A percentile compares a stretch with the other conserved stretches of the same genome.
phyloP scores from a whole-genome alignment of 768 basidiomycete species.

The Tricholoma hemisulphureum region DNA sequence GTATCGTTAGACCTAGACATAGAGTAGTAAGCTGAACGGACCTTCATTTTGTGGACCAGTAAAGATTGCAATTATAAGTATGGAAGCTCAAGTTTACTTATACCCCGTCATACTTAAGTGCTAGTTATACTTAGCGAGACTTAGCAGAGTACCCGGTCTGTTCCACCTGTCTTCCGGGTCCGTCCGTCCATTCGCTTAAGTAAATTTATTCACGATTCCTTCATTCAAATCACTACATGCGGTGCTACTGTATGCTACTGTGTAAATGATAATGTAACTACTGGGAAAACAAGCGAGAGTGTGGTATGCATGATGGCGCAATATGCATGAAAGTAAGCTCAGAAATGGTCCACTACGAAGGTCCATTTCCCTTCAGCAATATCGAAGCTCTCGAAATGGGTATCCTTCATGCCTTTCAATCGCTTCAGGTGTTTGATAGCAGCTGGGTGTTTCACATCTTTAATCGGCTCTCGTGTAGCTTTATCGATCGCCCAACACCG shows the following conservation, averaged over 20 bases:
- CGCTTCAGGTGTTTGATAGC: conserved; percentile 75
- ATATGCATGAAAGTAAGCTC: conserved; percentile 18
- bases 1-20: conserved; percentile 8
- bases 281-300: conserved; percentile 1
- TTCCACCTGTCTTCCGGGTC: no score
- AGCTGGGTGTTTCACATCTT: conserved; percentile 69
- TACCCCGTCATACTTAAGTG: no score
- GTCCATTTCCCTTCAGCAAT: conserved; percentile 84
- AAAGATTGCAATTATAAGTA: conserved; percentile 5
- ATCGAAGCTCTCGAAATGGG: conserved; percentile 81
- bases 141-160: no score
- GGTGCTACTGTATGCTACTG: conserved; percentile 2
- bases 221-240: conserved; percentile 1
- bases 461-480: conserved; percentile 86
- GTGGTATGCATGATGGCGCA: neutral
- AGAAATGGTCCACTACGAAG: conserved; percentile 94
- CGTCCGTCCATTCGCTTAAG: no score
- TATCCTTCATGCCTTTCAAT: conserved; percentile 81
- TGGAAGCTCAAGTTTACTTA: no score
- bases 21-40: conserved; percentile 3
- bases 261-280: conserved; percentile 12
- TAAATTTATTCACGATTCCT: neutral
- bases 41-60: conserved; percentile 31
- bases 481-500: conserved; percentile 90
- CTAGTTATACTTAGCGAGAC: no score